Percentiles rank a stretch among this genome's conserved stretches.
Conservation (phyloP, 2,329 filamentous ascomycete genomes). For the Monosporascus cannonballus region DNA sequence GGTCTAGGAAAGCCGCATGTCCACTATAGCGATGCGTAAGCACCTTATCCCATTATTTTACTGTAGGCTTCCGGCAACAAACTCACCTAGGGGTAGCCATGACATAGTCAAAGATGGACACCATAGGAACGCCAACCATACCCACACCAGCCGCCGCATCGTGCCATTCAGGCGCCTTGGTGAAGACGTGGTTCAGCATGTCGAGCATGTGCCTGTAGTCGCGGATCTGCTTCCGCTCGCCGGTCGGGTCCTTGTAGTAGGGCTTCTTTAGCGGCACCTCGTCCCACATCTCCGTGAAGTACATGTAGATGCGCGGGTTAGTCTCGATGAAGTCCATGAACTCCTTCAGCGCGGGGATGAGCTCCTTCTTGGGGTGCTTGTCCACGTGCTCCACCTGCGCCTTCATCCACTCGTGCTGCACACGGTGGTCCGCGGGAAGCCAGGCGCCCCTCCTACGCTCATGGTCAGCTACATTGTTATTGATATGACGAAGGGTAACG, state of each 20-base stretch:
- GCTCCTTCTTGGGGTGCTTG: conserved; percentile 36
- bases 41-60: too few relatives aligned
- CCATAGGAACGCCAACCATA: conserved; percentile 49
- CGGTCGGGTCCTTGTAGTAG: conserved; percentile 57
- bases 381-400: conserved; percentile 50
- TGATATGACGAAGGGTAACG: background rate
- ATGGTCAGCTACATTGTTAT: background rate
- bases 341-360: conserved; percentile 56
- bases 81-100: conserved; percentile 45
- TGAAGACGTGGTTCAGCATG: conserved; percentile 56
- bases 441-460: conserved; percentile 40
- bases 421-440: conserved; percentile 57
- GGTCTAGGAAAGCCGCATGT: conserved; percentile 48
- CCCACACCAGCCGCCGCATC: conserved; percentile 44
- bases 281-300: conserved; percentile 61
- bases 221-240: conserved; percentile 50
- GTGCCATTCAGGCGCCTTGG: conserved; percentile 45
- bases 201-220: conserved; percentile 62
- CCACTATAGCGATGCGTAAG: conserved; percentile 26
- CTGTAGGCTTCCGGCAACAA: too few relatives aligned
- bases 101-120: conserved; percentile 48
- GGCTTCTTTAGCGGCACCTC: conserved; percentile 56
- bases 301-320: conserved; percentile 59
- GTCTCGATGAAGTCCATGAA: conserved; percentile 61
- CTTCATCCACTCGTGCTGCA: conserved; percentile 58